These are phyloP conservation scores for Neocucurbitaria cava DNA, from an alignment of 2,329 filamentous ascomycete species.

Conservation along the genomic window DNA sequence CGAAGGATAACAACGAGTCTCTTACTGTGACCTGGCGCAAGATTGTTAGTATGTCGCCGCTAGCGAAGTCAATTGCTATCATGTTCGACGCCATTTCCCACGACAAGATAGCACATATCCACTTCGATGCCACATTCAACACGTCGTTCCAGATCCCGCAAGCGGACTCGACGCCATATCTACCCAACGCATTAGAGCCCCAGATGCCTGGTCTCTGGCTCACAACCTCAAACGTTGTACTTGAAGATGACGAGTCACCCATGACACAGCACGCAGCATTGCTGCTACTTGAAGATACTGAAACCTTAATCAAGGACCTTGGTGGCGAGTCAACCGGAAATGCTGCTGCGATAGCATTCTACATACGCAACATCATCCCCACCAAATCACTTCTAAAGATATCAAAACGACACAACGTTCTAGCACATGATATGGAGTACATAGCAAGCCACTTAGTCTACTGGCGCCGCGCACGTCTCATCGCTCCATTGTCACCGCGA, in stretches of 20 bases:
- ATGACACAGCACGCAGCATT: slow-evolving; percentile 88
- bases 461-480: slow-evolving; percentile 91
- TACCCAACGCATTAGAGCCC: slow-evolving; percentile 72
- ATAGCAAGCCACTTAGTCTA: slow-evolving; percentile 94
- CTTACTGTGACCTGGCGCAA: slow-evolving; percentile 74
- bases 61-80: slow-evolving; percentile 82
- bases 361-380: slow-evolving; percentile 65
- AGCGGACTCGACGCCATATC: slow-evolving; percentile 71
- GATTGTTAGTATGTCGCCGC: slow-evolving; percentile 74
- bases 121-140: slow-evolving; percentile 69
- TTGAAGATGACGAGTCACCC: slow-evolving; percentile 71
- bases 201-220: slow-evolving; percentile 81
- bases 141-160: slow-evolving; percentile 70
- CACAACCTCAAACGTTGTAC: slow-evolving; percentile 81
- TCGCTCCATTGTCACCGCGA: slow-evolving; percentile 86
- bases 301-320: slow-evolving; percentile 75
- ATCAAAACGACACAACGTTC: slow-evolving; percentile 73
- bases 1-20: slow-evolving; percentile 70
- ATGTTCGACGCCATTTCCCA: slow-evolving; percentile 81
- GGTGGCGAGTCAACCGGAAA: slow-evolving; percentile 76
- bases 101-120: slow-evolving; percentile 84
- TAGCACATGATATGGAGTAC: slow-evolving; percentile 80
- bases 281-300: slow-evolving; percentile 82
- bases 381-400: slow-evolving; percentile 75
- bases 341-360: slow-evolving; percentile 78